Conservation (phyloP, 768 basidiomycete species). For the Sarcodon sp. region DNA sequence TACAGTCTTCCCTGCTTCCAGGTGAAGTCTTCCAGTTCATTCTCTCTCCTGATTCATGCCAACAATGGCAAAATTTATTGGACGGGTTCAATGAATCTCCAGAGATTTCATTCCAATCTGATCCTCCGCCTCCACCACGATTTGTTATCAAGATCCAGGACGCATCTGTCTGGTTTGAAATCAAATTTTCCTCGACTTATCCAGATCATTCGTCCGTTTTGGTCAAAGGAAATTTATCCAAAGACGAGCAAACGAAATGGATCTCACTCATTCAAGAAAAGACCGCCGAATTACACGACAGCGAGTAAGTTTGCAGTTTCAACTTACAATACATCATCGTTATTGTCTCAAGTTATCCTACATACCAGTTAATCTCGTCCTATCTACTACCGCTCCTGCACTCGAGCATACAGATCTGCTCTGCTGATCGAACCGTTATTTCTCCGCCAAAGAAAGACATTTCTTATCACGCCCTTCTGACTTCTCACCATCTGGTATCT, state of each 20-base stretch:
- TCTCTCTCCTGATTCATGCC: not conserved
- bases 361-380: constrained; percentile 44
- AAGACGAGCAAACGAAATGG: constrained; percentile 36
- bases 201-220: constrained; percentile 14
- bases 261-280: constrained; percentile 24
- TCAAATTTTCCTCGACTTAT: constrained; percentile 14
- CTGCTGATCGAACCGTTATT: not conserved
- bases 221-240: constrained; percentile 36
- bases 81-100: constrained; percentile 9
- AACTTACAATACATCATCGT: not conserved
- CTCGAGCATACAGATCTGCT: constrained; percentile 14
- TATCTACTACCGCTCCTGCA: constrained; percentile 48
- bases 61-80: constrained; percentile 17
- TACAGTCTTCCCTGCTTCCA: constrained; percentile 50
- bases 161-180: constrained; percentile 23
- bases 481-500: constrained; percentile 63
- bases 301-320: constrained; percentile 13
- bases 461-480: constrained; percentile 48
- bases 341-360: constrained; percentile 32
- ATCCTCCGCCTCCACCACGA: constrained; percentile 12
- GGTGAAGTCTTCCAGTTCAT: constrained; percentile 36
- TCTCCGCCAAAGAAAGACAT: not conserved
- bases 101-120: not conserved
- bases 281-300: constrained; percentile 19
- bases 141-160: constrained; percentile 21